Base-by-base conservation (phyloP, 2,329 filamentous ascomycete genomes). In the Fusarium lateritium region DNA sequence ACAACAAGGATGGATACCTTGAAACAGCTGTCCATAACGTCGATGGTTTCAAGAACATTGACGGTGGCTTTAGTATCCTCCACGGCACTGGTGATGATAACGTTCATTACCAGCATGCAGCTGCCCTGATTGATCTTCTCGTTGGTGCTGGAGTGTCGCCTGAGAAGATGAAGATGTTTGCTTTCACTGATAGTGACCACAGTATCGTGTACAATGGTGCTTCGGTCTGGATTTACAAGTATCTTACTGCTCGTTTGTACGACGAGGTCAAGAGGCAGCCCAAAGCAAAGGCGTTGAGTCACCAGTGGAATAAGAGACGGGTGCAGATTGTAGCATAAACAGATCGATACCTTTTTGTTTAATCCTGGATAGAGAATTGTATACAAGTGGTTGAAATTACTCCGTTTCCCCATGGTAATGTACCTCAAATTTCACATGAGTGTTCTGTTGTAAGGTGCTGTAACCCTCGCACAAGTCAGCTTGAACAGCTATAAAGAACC, bases 11-110 rank as follows among this genome's bases (percentile, higher is more conserved):
- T 0, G 89, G 89, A 31, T 92, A 92, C 79, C 84, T 85, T 59
- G 81, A 82, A 52, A 87, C 87, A 0, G 88, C 89, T 0, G 88
- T 92, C 3, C 83, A 84, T 60, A 82, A 87, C 5, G 76, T 83
- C 0, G 80, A 81, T 0, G 90, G 90, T 0, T 92, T 92, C 82
- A 87, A 87, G 79, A 85, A 85, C 53, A 83, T 90, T 10, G 80
- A 81, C 0, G 90, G 90, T 5, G 84, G 85, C 3, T 87, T 91
- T 65, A 80, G 88, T 7, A 82, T 92, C 43, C 84, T 89, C 63
- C 90, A 92, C 72, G 90, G 90, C 0, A 87, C 88, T 0, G 89
- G 89, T 1, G 90, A 92, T 66, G 90, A 92, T 70, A 92, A 92
- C 52, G 90, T 92, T 15, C 90, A 92, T 73, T 92, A 90, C 75